Evolutionary conservation across 2,329 filamentous ascomycete species (phyloP), one percentile per base, ranked within the genome.

Genomic region (Trichoderma hamatum): DNA sequence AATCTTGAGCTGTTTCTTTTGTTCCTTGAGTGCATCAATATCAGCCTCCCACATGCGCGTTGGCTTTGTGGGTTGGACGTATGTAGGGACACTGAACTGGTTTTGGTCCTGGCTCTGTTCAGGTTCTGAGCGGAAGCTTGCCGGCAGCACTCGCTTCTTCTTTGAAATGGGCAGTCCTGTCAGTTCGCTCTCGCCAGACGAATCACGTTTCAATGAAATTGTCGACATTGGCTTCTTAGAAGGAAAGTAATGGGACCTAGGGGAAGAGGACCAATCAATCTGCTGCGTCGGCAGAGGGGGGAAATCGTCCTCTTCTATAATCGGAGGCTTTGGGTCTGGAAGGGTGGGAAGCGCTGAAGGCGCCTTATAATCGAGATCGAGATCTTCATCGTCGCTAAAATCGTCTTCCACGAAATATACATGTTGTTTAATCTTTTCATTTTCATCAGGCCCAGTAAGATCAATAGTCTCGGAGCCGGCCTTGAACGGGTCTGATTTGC

Each of bases 321-420:
- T n/a, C 6, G 39, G 24, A 13, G 70, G 70, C 67, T 73, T 72
- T n/a, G 73, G 61, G 69, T 70, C 67, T 71, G 74, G 78, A 6
- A 74, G 72, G 73, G 79, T 19, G 9, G 83, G 83, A 3, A 88
- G 83, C 2, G 85, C 82, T 1, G 82, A 79, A 0, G 89, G 88
- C 69, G 88, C 84, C 69, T 92, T 85, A 63, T 89, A 86, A 71
- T 94, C 86, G 24, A 92, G 79, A 71, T 92, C 92, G 28, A 97
- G 83, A 67, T 93, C 87, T 24, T 90, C 86, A 73, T 97, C 94
- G 76, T 95, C 92, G 74, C 93, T 93, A 73, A 97, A 96, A 76
- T 97, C 94, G 73, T 95, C 90, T 71, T 94, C 92, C 70, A 89
- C 87, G 71, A 94, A 92, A 70, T 86, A 87, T 11, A 91, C 86